A percentile compares a stretch with the other conserved stretches of the same genome.
Evolutionary conservation across 495 filamentous ascomycete species (phyloP).

Genomic region (Usnea hakonensis): DNA sequence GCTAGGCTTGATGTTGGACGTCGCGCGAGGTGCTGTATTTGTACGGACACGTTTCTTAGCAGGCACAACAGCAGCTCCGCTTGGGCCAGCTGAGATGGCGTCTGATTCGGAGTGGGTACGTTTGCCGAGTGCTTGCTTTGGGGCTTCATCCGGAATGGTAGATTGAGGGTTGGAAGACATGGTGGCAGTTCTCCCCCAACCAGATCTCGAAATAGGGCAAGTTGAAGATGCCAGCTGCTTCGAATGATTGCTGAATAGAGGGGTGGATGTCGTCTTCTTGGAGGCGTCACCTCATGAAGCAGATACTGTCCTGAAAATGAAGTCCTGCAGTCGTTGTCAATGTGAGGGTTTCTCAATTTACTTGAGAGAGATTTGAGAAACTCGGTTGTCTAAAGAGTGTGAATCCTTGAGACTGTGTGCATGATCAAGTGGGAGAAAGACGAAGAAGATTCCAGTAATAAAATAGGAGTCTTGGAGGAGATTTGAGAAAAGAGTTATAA

Average conservation of each 20-base stretch:
- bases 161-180: background rate
- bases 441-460: no score
- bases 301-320: background rate
- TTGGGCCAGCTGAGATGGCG: background rate
- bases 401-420: background rate
- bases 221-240: background rate
- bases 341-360: background rate
- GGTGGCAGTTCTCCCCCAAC: background rate
- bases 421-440: no score
- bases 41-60: background rate
- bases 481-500: no score
- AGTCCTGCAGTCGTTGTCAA: background rate
- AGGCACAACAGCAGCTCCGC: background rate
- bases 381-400: background rate
- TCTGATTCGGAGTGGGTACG: background rate
- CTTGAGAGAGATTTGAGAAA: background rate
- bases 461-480: no score
- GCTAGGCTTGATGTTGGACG: background rate
- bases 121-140: background rate
- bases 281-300: background rate
- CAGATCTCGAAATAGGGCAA: background rate
- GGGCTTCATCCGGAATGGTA: background rate
- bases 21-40: constrained; percentile 5
- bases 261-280: no score
- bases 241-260: background rate